Evolutionary conservation across 805 yeast genomes (phyloP), one percentile per base, ranked within the genome.

Genomic region (Candida krabiensis): DNA sequence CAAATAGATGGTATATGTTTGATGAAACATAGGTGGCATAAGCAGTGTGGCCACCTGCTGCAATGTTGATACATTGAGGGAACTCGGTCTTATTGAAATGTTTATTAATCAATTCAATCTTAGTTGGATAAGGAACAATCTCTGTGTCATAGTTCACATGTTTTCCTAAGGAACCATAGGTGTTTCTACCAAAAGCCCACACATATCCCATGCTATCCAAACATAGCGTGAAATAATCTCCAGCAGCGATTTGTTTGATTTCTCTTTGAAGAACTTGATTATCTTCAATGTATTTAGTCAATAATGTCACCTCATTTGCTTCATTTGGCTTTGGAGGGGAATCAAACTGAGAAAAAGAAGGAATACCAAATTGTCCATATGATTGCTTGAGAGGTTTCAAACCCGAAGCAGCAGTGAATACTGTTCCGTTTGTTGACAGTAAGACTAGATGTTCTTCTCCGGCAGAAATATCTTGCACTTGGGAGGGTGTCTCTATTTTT

Each of bases 171-270:
- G 93, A 91, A n/a, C 98, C 98, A 58, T 66, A 78, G 3, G 77
- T 69, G 58, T 91, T 91, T 41, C 77, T 76, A 17, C 99, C 99
- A 77, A 93, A 90, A 2, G 88, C 75, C 77, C 83, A 85, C n/a
- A 88, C 65, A 36, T 70, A 69, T 7, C 91, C 93, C n/a, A 67
- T 53, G 2, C 67, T 51, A 50, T 86, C 91, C n/a, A 75, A 58
- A 5, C 80, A 91, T 23, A 89, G 58, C 3, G 89, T 77, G 61
- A 88, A 95, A 57, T 69, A 70, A 33, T 71, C 69, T 8, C 98
- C 97, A 41, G 86, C 68, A 1, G 93, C 86, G 28, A 91, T 72
- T 49, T 77, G 67, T 4, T 53, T 61, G 36, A 87, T 78, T 2
- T 52, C 46, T 38, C 91, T 67, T 5, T 70, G 66, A 29, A 43